A percentile compares a stretch with the other conserved stretches of the same genome.
phyloP scores from a whole-genome alignment of 805 yeast genomes.

The Saturnispora dispora region DNA sequence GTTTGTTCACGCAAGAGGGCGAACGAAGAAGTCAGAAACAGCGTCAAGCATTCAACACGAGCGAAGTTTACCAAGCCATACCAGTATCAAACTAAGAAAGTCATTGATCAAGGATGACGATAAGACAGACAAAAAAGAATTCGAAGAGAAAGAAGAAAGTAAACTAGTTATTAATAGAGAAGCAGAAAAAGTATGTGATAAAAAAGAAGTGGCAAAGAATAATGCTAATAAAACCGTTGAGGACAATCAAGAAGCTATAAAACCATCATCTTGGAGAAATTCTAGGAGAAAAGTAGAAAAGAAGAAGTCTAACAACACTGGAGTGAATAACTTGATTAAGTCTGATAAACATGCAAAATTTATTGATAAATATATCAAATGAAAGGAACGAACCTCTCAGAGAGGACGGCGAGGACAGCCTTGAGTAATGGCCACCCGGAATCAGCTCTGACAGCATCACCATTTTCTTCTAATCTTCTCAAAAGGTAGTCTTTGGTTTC shows the following conservation, averaged over 20 bases:
- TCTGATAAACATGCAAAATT: conserved; percentile 36
- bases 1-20: conserved; percentile 52
- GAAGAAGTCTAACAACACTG: conserved; percentile 15
- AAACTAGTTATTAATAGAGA: neutral
- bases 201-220: neutral
- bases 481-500: conserved; percentile 86
- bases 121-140: neutral
- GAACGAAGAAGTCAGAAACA: conserved; percentile 2
- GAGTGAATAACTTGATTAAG: conserved; percentile 25
- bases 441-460: conserved; percentile 84
- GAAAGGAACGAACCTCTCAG: conserved; percentile 20
- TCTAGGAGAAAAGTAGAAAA: neutral
- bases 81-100: conserved; percentile 39
- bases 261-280: conserved; percentile 13
- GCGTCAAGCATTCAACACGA: conserved; percentile 33
- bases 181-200: neutral
- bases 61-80: conserved; percentile 46
- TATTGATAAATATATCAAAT: conserved; percentile 32
- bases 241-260: conserved; percentile 12
- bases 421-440: conserved; percentile 68
- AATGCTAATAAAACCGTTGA: too few species aligned
- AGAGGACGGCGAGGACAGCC: conserved; percentile 36
- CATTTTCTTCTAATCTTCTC: conserved; percentile 91
- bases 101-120: conserved; percentile 39
- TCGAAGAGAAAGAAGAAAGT: neutral